A percentile compares a stretch with the other conserved stretches of the same genome.
These are phyloP conservation scores for Cyberlindnera veronae DNA, from an alignment of 805 yeast genomes.

Conservation along the genomic window DNA sequence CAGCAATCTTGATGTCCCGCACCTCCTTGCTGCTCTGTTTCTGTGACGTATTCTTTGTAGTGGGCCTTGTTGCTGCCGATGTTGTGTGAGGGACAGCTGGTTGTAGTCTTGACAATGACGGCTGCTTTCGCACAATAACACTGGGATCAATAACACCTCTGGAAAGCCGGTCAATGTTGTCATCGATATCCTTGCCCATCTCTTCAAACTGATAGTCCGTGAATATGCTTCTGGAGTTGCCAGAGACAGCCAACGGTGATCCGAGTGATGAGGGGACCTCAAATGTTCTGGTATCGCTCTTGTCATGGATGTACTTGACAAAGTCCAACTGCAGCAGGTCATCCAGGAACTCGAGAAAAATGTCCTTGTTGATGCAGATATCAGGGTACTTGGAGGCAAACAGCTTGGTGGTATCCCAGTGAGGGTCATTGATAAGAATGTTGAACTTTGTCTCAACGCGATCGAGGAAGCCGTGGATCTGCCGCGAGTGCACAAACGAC, in stretches of 20 bases:
- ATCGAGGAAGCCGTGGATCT: slow-evolving; percentile 16
- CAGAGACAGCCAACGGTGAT: slow-evolving; percentile 12
- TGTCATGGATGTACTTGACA: slow-evolving; percentile 10
- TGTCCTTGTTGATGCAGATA: slow-evolving; percentile 9
- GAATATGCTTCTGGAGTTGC: slow-evolving; percentile 1
- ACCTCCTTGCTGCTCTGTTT: background rate
- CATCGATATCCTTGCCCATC: slow-evolving; percentile 7
- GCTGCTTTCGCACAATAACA: background rate
- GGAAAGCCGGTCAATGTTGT: slow-evolving; percentile 4
- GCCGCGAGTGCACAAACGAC: slow-evolving; percentile 13
- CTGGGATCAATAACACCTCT: background rate
- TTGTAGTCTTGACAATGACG: background rate
- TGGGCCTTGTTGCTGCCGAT: no score
- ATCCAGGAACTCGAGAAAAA: slow-evolving; percentile 14
- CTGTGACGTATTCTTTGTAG: background rate
- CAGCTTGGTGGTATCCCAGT: slow-evolving; percentile 13
- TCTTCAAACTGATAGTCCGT: slow-evolving; percentile 5
- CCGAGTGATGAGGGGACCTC: slow-evolving; percentile 15
- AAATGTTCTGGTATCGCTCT: slow-evolving; percentile 9
- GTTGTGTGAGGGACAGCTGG: no score
- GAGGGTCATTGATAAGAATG: slow-evolving; percentile 10
- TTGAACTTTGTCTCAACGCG: slow-evolving; percentile 14
- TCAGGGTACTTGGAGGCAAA: slow-evolving; percentile 16
- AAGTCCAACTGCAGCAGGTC: slow-evolving; percentile 19
- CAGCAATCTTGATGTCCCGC: background rate